phyloP scores from a whole-genome alignment of 1,284 basidiomycete genomes.

The Naganishia sp. region DNA sequence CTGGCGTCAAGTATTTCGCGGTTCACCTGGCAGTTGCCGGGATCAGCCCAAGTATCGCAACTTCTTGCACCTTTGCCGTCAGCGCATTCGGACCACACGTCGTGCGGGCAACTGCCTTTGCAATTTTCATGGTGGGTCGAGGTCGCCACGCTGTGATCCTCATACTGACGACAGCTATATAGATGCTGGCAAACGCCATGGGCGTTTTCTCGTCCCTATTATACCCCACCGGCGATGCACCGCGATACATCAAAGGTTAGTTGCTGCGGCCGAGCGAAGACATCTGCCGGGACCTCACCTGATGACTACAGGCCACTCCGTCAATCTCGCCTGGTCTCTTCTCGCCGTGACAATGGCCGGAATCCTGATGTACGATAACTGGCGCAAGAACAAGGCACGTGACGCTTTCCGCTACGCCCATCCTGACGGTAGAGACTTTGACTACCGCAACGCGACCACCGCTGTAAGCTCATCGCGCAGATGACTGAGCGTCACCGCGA shows the following conservation, averaged over 20 bases:
- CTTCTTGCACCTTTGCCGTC: constrained; percentile 4
- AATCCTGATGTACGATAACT: constrained; percentile 4
- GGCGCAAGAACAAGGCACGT: constrained; percentile 7
- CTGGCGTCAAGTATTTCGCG: constrained; percentile 1
- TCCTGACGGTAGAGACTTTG: constrained; percentile 10
- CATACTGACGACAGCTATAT: not conserved
- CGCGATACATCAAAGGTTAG: constrained; percentile 4
- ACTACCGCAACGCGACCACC: constrained; percentile 4
- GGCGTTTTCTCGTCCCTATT: not conserved
- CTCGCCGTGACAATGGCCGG: not conserved
- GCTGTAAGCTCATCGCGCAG: not conserved
- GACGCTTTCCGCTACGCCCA: constrained; percentile 5
- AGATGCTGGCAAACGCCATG: constrained; percentile 1
- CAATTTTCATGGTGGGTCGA: not conserved
- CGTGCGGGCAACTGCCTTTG: constrained; percentile 1
- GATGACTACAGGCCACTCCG: not conserved
- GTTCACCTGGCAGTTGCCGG: constrained; percentile 5
- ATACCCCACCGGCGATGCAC: not conserved
- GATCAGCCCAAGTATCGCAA: constrained; percentile 5
- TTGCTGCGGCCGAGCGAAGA: not conserved
- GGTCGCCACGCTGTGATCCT: not conserved
- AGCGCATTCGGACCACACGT: constrained; percentile 3
- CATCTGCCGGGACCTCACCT: no score
- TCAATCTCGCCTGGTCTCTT: not conserved
- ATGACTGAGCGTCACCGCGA: not conserved